Evolutionary conservation across 345 rosid genomes (phyloP).

Genomic region (Salix purpurea): DNA sequence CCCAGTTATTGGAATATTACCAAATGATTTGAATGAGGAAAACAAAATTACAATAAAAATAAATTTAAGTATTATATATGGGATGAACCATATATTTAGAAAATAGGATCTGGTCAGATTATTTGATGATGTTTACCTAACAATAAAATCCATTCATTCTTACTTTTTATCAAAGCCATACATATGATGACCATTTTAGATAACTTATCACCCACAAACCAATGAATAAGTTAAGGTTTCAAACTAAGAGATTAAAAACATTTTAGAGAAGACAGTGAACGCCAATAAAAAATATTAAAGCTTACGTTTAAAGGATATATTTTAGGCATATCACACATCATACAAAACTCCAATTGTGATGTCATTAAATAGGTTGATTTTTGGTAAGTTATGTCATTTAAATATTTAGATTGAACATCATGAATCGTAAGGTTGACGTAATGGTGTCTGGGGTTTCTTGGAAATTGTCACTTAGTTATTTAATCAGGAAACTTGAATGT

Average conservation of each 20-base stretch:
- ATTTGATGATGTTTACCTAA: neutral
- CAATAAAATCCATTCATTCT: neutral
- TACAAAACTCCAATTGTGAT: neutral
- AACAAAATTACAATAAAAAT: neutral
- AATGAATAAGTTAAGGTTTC: no score
- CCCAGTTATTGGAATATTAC: no score
- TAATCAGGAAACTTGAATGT: no score
- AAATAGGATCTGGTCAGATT: neutral
- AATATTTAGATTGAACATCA: neutral
- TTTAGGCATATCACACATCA: neutral
- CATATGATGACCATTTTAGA: neutral
- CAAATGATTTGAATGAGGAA: neutral
- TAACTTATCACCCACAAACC: no score
- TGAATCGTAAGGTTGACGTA: neutral
- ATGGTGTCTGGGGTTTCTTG: no score
- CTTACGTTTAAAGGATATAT: fast-evolving
- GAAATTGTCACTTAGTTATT: no score
- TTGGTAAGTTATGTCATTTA: neutral
- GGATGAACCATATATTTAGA: neutral
- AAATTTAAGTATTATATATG: neutral
- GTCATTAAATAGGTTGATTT: neutral
- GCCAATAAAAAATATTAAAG: no score
- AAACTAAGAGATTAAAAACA: no score
- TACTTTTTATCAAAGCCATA: neutral
- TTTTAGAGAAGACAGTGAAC: no score